Percentiles rank a stretch among this genome's conserved stretches.
Conservation (phyloP, 129 eudicot genomes). For the Centella asiatica region DNA sequence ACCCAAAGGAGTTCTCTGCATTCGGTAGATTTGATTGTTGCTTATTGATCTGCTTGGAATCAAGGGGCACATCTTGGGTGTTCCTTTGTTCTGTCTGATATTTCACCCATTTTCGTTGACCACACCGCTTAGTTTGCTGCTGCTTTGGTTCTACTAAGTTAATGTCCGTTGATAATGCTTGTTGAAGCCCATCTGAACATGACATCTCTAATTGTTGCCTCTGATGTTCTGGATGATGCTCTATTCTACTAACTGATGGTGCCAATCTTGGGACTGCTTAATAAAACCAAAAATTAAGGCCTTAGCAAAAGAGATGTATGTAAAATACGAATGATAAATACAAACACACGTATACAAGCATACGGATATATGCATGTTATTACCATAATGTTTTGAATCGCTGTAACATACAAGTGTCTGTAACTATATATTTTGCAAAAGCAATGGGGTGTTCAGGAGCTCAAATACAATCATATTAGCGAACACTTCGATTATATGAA, state of each 20-base stretch:
- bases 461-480: too few species aligned
- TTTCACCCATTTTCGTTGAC: background rate
- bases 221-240: background rate
- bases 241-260: background rate
- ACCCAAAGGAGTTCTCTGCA: background rate
- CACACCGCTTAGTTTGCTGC: background rate
- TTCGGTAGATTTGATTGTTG: background rate
- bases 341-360: background rate
- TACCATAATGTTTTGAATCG: too few species aligned
- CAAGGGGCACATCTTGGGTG: background rate
- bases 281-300: background rate
- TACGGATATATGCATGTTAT: too few species aligned
- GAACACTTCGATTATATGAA: too few species aligned
- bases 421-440: too few species aligned
- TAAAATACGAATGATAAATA: background rate
- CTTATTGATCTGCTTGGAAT: background rate
- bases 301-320: too few species aligned
- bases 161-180: background rate
- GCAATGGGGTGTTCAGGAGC: too few species aligned
- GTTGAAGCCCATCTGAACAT: background rate
- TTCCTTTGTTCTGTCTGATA: background rate
- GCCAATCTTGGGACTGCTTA: background rate
- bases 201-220: constrained; percentile 4
- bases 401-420: too few species aligned
- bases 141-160: background rate